Base-by-base conservation (phyloP, 1,284 basidiomycete genomes). In the Vanrija humicola region DNA sequence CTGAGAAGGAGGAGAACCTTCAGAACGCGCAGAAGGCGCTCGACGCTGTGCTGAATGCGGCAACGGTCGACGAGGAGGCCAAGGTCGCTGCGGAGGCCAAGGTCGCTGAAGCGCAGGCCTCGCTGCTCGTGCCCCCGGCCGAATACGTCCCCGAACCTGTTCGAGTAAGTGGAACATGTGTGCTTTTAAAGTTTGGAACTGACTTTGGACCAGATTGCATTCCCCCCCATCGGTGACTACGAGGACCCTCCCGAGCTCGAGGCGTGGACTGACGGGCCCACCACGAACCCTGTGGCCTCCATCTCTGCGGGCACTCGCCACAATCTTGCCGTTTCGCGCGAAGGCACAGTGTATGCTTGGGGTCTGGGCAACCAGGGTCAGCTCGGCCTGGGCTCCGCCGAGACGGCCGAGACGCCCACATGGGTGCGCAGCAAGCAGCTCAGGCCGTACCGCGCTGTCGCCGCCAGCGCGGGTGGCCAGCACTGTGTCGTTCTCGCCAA, bases 311-410 rank as follows among this genome's bases (percentile, higher is more conserved):
- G 92, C 2, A 83, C 84, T 39, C 84, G 90, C 65, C 89, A 89
- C 73, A 92, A 87, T 65, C 82, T 93, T 58, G 92, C 89, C 4
- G 82, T 93, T 46, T 88, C 88, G 16, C 77, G 78, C 52, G 85
- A 82, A 43, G 91, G 91, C 12, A 86, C 87, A 26, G 77, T 90
- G 59, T 93, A 90, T 70, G 81, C 86, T 40, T 95, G 91, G 91
- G 91, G 91, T 46, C 84, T 88, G 61, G 89, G 90, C 19, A 83
- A 68, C 55, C 63, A 66, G 53, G 74, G 71, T 50, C 78, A 81
- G 62, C 72, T 81, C n/a, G 80, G 80, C 25, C 74, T 79, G 40
- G 79, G 78, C 14, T 72, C 77, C 46, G 69, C 68, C 47, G 79
- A 80, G 63, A 69, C 68, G 43, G 72, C 75, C 8, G 50, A 85